Percentiles rank a stretch among this genome's conserved stretches.
Conservation (phyloP, 176 grass and related monocot species). For the Oryza nivara region DNA sequence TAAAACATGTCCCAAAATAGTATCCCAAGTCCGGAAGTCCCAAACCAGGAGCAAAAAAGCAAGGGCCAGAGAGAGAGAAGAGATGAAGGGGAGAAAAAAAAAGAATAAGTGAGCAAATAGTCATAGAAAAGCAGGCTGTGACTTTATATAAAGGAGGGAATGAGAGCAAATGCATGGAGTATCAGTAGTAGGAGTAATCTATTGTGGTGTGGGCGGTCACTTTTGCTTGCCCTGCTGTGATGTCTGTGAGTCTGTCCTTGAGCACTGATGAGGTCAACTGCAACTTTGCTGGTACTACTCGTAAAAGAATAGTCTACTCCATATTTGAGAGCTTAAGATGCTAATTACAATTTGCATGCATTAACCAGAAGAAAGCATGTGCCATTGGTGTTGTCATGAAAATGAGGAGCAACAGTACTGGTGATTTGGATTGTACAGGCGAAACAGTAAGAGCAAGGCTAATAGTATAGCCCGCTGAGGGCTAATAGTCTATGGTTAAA, state of each 20-base stretch:
- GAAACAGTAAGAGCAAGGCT: too few species aligned
- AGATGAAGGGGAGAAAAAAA: too few species aligned
- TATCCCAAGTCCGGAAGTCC: neutral
- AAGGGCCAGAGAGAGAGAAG: neutral
- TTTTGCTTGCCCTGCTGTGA: neutral
- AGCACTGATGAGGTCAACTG: neutral
- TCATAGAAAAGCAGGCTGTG: slow-evolving; percentile 11
- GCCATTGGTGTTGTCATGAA: too few species aligned
- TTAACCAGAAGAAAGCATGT: too few species aligned
- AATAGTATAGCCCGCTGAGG: too few species aligned
- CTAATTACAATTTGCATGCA: too few species aligned
- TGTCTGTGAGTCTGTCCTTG: neutral
- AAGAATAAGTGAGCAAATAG: neutral
- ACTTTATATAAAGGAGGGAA: slow-evolving; percentile 50
- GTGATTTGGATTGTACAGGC: too few species aligned
- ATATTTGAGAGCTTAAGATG: too few species aligned
- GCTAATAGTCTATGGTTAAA: too few species aligned
- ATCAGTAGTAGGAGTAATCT: neutral
- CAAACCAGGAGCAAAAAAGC: slow-evolving; percentile 10
- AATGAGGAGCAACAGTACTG: too few species aligned
- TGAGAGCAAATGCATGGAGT: slow-evolving; percentile 29
- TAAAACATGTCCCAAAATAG: slow-evolving; percentile 45
- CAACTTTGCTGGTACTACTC: neutral
- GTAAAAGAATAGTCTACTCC: too few species aligned
- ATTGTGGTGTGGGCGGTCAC: neutral